Base-by-base conservation (phyloP, 352 stramenopile genomes). In the Phytophthora gonapodyides region DNA sequence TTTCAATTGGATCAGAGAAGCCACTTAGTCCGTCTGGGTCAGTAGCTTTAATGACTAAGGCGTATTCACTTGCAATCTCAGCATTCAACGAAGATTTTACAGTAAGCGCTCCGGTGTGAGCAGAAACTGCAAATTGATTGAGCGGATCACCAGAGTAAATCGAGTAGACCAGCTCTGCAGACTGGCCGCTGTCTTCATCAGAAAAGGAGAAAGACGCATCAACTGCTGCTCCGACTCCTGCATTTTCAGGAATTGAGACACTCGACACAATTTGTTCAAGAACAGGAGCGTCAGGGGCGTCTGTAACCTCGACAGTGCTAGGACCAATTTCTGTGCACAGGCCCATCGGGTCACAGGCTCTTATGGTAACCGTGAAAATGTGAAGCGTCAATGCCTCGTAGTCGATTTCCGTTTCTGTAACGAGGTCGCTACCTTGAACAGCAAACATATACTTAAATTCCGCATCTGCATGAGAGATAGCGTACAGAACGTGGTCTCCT, bases 171-270 rank as follows among this genome's bases (percentile, higher is more conserved):
- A 88, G 66, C 0, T 65, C 45, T 9, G 58, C 33, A 16, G 69
- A 74, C 55, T 88, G 74, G 1, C 69, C 73, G 31, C n/a, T 45
- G 13, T 87, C 79, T 74, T 87, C 64, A 38, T 88, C 79, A 3
- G 57, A 68, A 31, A 80, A 76, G 12, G 59, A 71, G 16, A 81
- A 60, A 0, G 57, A 61, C 19, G 35, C 34, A n/a, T 66, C 73
- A 3, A 88, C 10, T 0, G 49, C 11, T 11, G 38, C 49, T 9
- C 65, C 65, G 40, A 62, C 51, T 27, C 2, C 40, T 30, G 30
- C 21, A 0, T 13, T 53, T 65, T 73, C 65, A 36, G 37, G 24
- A 42, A 73, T 43, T 15, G 60, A 43, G 5, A 69, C 49, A n/a
- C 37, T 63, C 5, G 36, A 34, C 0, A 48, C 55, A n/a, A 48